phyloP scores from a whole-genome alignment of 768 basidiomycete genomes.

The Tulasnella sp. region DNA sequence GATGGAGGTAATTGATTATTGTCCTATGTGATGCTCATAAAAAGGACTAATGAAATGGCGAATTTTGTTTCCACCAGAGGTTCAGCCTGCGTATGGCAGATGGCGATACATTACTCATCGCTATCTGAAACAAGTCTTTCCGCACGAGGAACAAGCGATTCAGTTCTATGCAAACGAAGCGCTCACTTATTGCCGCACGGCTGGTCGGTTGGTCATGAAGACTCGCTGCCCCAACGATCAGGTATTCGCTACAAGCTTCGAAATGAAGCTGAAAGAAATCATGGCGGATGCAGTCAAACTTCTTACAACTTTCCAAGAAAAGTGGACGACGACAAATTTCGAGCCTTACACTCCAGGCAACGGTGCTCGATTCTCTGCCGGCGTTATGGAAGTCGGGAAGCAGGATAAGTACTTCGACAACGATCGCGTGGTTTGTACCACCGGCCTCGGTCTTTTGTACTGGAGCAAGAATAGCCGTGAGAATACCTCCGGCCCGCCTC shows the following conservation, averaged over 20 bases:
- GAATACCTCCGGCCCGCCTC: not conserved
- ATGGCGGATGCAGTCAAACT: not conserved
- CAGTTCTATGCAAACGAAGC: not conserved
- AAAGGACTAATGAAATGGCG: not conserved
- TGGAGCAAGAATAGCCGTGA: not conserved
- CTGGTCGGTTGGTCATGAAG: conserved; percentile 55
- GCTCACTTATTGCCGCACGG: conserved; percentile 46
- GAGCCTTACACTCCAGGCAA: not conserved
- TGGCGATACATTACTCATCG: not conserved
- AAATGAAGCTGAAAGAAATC: not conserved
- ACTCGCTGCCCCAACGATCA: conserved; percentile 54
- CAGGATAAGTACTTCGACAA: not conserved
- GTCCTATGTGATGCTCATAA: no score
- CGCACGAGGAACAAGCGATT: not conserved
- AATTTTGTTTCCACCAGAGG: not conserved
- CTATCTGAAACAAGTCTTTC: not conserved
- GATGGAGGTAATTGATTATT: no score
- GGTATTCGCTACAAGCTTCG: not conserved
- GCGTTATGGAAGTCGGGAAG: not conserved
- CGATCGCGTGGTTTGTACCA: not conserved
- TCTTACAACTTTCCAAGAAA: not conserved
- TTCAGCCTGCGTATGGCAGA: not conserved
- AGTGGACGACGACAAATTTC: not conserved
- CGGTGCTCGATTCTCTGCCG: not conserved
- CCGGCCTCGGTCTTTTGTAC: not conserved